These are phyloP conservation scores for Acanthamoeba culbertsoni DNA, from an alignment of 208 protist species.

Conservation along the genomic window DNA sequence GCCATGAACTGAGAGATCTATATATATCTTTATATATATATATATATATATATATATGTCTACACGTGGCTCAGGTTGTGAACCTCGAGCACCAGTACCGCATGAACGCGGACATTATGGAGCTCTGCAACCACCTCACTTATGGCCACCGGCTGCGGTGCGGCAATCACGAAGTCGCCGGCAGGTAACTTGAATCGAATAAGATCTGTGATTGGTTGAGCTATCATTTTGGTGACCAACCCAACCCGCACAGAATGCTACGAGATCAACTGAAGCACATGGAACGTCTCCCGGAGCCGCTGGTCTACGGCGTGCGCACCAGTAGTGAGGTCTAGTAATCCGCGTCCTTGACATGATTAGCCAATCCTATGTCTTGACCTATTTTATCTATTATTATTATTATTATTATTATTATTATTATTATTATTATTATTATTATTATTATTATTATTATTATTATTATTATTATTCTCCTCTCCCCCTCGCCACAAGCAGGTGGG, in stretches of 20 bases:
- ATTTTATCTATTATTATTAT: no score
- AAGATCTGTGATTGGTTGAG: not conserved
- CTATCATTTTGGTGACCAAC: not conserved
- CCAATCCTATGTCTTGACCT: no score
- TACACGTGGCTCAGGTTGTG: constrained; percentile 60
- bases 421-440: no score
- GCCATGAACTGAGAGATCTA: not conserved
- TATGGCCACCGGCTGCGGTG: constrained; percentile 77
- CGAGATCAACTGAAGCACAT: not conserved
- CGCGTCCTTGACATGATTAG: no score
- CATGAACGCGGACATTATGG: constrained; percentile 84
- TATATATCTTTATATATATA: not conserved
- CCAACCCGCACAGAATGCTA: not conserved
- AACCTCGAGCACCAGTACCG: constrained; percentile 82
- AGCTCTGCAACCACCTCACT: constrained; percentile 80
- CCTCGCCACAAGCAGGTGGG: no score
- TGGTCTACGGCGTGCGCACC: not conserved
- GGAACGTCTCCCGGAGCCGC: not conserved
- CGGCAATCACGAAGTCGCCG: constrained; percentile 23
- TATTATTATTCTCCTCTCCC: no score
- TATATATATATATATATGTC: not conserved
- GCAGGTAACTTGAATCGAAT: not conserved
- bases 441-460: no score
- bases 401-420: no score
- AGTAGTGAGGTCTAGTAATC: not conserved